phyloP scores from a whole-genome alignment of 192 early-diverging fungal species.

The Podochytrium sp. region DNA sequence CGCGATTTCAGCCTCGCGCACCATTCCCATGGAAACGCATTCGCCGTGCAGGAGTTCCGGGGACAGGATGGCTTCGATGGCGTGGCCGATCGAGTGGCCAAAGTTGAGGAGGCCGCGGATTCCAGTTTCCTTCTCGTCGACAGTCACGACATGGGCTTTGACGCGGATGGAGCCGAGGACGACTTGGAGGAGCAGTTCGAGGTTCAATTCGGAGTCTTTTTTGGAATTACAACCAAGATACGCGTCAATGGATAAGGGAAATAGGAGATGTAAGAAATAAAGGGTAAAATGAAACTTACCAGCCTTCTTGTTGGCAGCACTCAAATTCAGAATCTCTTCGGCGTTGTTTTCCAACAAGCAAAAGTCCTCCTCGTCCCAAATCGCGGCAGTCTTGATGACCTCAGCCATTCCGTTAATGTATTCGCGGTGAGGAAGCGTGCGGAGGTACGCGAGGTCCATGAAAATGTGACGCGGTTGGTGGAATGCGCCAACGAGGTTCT shows the following conservation, averaged over 20 bases:
- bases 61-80: constrained; percentile 89
- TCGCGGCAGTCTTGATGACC: constrained; percentile 96
- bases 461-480: constrained; percentile 94
- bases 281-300: not conserved
- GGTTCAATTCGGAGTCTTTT: constrained; percentile 24
- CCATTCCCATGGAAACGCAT: constrained; percentile 93
- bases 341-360: constrained; percentile 84
- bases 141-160: constrained; percentile 93
- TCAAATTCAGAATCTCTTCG: constrained; percentile 72
- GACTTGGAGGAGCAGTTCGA: constrained; percentile 69
- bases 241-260: not conserved
- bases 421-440: constrained; percentile 86
- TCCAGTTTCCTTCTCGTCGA: constrained; percentile 94
- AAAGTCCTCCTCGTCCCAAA: constrained; percentile 89
- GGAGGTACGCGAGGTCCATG: constrained; percentile 85
- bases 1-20: constrained; percentile 92
- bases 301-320: constrained; percentile 15
- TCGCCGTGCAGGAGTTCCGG: constrained; percentile 94
- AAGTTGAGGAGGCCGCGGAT: constrained; percentile 95
- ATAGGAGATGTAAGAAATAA: not conserved
- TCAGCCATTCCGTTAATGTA: constrained; percentile 98
- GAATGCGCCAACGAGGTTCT: constrained; percentile 95
- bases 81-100: constrained; percentile 96
- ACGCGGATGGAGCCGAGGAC: constrained; percentile 86
- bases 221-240: constrained; percentile 1